Percentiles rank a stretch among this genome's conserved stretches.
These are phyloP conservation scores for Candida sphagnicola DNA, from an alignment of 805 yeast species.

Conservation along the genomic window DNA sequence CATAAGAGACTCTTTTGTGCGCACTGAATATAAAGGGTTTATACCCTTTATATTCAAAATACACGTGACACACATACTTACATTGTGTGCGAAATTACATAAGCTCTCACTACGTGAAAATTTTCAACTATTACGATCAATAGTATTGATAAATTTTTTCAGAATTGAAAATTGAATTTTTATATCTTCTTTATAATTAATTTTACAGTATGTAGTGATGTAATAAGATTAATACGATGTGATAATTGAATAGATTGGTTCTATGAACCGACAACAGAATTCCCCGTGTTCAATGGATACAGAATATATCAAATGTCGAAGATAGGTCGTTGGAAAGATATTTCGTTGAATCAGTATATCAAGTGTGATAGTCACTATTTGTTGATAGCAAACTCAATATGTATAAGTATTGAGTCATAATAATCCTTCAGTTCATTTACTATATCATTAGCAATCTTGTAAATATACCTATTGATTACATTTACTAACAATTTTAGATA, in stretches of 20 bases:
- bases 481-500: constrained; percentile 42
- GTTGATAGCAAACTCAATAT: too few species aligned
- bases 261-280: not conserved
- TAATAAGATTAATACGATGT: not conserved
- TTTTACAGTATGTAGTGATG: not conserved
- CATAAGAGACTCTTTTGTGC: too few species aligned
- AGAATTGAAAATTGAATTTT: not conserved
- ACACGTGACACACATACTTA: not conserved
- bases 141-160: not conserved
- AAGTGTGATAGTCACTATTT: too few species aligned
- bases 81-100: not conserved
- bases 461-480: too few species aligned
- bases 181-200: not conserved
- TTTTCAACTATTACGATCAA: constrained; percentile 1
- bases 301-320: too few species aligned
- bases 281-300: not conserved
- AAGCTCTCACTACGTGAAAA: not conserved
- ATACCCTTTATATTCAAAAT: not conserved
- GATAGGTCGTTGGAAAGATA: too few species aligned
- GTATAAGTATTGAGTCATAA: too few species aligned
- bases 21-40: too few species aligned
- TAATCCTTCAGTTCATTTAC: too few species aligned
- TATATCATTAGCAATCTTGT: too few species aligned
- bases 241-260: not conserved
- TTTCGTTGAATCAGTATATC: too few species aligned